Evolutionary conservation across 345 rosid species (phyloP).

Genomic region (Microthlaspi erraticum): DNA sequence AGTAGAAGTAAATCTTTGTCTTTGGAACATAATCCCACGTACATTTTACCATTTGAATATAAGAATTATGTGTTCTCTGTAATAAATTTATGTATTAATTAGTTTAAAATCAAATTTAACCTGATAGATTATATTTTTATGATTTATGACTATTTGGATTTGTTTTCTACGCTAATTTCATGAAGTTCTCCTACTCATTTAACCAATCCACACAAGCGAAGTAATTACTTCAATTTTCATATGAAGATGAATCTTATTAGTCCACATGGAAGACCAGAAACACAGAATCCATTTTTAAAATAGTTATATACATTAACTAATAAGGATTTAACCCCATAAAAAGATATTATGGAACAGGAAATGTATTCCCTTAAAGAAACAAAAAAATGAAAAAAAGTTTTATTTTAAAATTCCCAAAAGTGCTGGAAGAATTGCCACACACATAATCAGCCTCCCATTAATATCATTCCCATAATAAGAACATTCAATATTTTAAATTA

Average conservation of each 20-base stretch:
- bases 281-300: neutral
- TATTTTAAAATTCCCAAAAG: neutral
- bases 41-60: neutral
- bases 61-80: neutral
- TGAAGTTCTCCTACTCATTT: neutral
- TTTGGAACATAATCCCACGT: slow-evolving; percentile 8
- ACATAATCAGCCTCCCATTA: slow-evolving; percentile 21
- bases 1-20: neutral
- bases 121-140: neutral
- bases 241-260: neutral
- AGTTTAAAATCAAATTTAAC: neutral
- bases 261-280: slow-evolving; percentile 23
- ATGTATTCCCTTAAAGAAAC: neutral
- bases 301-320: slow-evolving; percentile 14
- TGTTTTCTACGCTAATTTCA: slow-evolving; percentile 23
- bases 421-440: neutral
- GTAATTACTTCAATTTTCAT: neutral
- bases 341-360: neutral
- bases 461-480: slow-evolving; percentile 8
- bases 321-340: neutral
- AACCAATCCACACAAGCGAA: neutral
- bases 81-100: neutral
- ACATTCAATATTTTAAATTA: neutral
- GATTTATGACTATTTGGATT: slow-evolving; percentile 18
- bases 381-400: neutral